Percentiles rank a stretch among this genome's conserved stretches.
Conservation (phyloP, 2,329 filamentous ascomycete genomes). For the Trichoderma sp. region DNA sequence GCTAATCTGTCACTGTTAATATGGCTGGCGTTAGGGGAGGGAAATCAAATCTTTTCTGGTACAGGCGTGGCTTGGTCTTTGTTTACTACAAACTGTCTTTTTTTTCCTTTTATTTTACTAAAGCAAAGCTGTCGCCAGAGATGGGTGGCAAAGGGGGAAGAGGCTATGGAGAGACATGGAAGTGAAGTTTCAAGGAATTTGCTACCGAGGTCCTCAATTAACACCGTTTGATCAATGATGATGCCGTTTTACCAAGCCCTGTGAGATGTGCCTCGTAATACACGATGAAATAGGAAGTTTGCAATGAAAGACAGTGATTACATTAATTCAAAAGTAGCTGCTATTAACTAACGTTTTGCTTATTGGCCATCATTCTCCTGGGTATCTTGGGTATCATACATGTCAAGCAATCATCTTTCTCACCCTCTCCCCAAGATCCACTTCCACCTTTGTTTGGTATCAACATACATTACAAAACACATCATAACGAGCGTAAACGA, state of each 20-base stretch:
- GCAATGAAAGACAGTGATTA: neutral
- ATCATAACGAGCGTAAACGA: conserved; percentile 10
- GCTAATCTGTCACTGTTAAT: conserved; percentile 23
- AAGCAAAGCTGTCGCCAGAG: neutral
- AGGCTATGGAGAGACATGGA: conserved; percentile 3
- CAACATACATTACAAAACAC: conserved; percentile 2
- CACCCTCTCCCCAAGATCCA: conserved; percentile 10
- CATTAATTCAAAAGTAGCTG: neutral
- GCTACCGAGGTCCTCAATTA: conserved; percentile 8
- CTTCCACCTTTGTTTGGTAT: neutral
- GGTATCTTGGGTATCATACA: conserved; percentile 25
- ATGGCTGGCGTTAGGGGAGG: conserved; percentile 36
- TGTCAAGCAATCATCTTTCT: neutral
- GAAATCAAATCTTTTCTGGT: conserved; percentile 25
- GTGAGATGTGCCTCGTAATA: neutral
- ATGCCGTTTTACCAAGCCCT: neutral
- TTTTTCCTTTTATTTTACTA: conserved; percentile 18
- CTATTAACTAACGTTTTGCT: neutral
- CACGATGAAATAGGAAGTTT: neutral
- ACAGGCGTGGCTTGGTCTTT: conserved; percentile 35
- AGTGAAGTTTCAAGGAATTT: neutral
- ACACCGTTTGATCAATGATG: conserved; percentile 14
- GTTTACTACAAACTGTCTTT: conserved; percentile 20
- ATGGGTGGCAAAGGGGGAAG: neutral
- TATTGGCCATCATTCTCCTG: conserved; percentile 15